Evolutionary conservation across 31 red algal genomes (phyloP), one percentile per base, ranked within the genome.

Genomic region (Endocladia muricata): DNA sequence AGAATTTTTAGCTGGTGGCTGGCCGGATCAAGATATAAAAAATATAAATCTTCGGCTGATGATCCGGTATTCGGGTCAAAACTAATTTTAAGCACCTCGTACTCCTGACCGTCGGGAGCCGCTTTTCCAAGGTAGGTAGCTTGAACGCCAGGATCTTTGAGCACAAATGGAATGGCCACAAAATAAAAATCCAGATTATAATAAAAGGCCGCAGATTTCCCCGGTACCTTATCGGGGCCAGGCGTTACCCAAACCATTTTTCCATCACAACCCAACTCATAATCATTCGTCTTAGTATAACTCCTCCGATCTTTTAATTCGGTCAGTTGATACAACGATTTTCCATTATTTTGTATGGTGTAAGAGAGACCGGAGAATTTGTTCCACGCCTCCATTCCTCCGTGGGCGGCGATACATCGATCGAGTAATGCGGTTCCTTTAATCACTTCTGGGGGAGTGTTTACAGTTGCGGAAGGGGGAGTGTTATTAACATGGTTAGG

Each of bases 21-120:
- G 37, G 73, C 73, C 62, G 79, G 79, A 68, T 68, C 37, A 68
- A 55, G 15, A 52, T 55, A 4, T 17, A 43, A 28, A 71, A 83
- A 15, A 52, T 52, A 52, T 15, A 15, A n/a, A 52, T 52, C 47
- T 15, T n/a, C 47, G n/a, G 47, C 11, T 15, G 47, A 11, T n/a
- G 13, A 11, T 52, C 47, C 47, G 13, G n/a, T n/a, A 15, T n/a
- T n/a, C 11, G 13, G 13, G n/a, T 52, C 47, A 52, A 52, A 52
- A 52, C 13, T 52, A 52, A n/a, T 15, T 52, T 52, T 52, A n/a
- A 52, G 13, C 47, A 52, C 47, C n/a, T n/a, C 13, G n/a, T 52
- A 52, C 47, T 13, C n/a, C n/a, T 52, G 13, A 11, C n/a, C 47
- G n/a, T 52, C n/a, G 13, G n/a, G 13, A 15, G 13, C 47, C n/a